phyloP scores from a whole-genome alignment of 352 stramenopile genomes.

The Globisporangium barbulae region DNA sequence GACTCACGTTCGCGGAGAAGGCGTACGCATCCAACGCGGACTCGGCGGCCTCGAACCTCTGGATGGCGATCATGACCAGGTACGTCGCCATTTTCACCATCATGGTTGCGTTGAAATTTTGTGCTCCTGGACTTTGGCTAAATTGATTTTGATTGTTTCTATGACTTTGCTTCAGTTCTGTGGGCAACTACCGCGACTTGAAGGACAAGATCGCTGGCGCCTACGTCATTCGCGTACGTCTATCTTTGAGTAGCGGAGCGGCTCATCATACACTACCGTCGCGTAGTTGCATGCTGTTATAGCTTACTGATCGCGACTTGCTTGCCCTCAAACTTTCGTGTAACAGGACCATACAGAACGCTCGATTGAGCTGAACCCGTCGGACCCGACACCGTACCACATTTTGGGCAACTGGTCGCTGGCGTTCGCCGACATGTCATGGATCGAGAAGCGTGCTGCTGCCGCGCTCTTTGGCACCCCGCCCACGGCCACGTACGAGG shows the following conservation, averaged over 20 bases:
- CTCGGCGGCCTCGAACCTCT: slow-evolving; percentile 59
- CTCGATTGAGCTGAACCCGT: slow-evolving; percentile 71
- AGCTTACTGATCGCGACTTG: not conserved
- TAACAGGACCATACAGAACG: slow-evolving; percentile 53
- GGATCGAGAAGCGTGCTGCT: slow-evolving; percentile 69
- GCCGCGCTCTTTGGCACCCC: slow-evolving; percentile 64
- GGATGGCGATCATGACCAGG: slow-evolving; percentile 74
- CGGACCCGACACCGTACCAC: slow-evolving; percentile 57
- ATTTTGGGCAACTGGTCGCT: slow-evolving; percentile 77
- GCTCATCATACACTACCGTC: not conserved
- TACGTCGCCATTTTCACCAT: slow-evolving; percentile 5
- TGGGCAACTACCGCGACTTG: slow-evolving; percentile 58
- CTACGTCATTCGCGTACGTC: slow-evolving; percentile 55
- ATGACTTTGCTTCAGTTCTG: slow-evolving; percentile 21
- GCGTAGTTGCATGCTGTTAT: not conserved
- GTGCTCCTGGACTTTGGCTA: not conserved
- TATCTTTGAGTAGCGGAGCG: not conserved
- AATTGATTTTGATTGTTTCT: not conserved
- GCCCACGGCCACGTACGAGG: slow-evolving; percentile 58
- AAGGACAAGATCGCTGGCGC: slow-evolving; percentile 72
- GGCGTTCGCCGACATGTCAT: slow-evolving; percentile 75
- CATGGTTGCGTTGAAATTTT: no score
- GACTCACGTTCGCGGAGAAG: slow-evolving; percentile 43
- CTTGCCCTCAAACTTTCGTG: not conserved
- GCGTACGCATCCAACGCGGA: slow-evolving; percentile 46